phyloP scores from a whole-genome alignment of 768 basidiomycete genomes.

The Clitopilus hobsonii region DNA sequence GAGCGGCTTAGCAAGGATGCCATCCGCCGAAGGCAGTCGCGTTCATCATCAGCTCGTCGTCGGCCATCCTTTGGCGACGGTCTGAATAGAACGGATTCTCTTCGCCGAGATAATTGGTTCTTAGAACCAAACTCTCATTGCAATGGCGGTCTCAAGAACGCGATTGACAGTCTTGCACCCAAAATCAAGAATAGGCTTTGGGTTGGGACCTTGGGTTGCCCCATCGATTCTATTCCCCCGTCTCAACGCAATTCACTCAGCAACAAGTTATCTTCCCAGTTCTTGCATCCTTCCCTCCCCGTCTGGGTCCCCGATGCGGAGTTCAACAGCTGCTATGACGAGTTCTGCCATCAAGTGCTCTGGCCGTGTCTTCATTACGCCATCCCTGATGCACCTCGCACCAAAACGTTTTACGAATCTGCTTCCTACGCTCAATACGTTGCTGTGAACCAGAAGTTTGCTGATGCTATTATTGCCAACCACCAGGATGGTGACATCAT shows the following conservation, averaged over 20 bases:
- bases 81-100: background rate
- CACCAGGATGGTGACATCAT: constrained; percentile 90
- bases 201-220: constrained; percentile 73
- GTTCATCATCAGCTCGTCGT: constrained; percentile 4
- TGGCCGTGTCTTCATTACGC: constrained; percentile 89
- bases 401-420: constrained; percentile 75
- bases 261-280: constrained; percentile 35
- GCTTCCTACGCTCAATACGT: constrained; percentile 82
- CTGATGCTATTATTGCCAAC: constrained; percentile 71
- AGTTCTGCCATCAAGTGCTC: constrained; percentile 85
- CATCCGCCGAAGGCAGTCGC: constrained; percentile 22
- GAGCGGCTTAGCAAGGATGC: constrained; percentile 48
- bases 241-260: constrained; percentile 55
- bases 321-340: constrained; percentile 77
- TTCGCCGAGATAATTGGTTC: constrained; percentile 30
- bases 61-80: constrained; percentile 1
- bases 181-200: constrained; percentile 45
- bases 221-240: constrained; percentile 61
- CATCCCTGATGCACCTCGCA: constrained; percentile 84
- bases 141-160: constrained; percentile 84
- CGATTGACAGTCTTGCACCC: constrained; percentile 62
- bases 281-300: constrained; percentile 30
- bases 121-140: constrained; percentile 62
- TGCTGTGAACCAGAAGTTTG: constrained; percentile 88
- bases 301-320: constrained; percentile 84